phyloP scores from a whole-genome alignment of 1,284 basidiomycete genomes.

The Heterobasidion parviporum region DNA sequence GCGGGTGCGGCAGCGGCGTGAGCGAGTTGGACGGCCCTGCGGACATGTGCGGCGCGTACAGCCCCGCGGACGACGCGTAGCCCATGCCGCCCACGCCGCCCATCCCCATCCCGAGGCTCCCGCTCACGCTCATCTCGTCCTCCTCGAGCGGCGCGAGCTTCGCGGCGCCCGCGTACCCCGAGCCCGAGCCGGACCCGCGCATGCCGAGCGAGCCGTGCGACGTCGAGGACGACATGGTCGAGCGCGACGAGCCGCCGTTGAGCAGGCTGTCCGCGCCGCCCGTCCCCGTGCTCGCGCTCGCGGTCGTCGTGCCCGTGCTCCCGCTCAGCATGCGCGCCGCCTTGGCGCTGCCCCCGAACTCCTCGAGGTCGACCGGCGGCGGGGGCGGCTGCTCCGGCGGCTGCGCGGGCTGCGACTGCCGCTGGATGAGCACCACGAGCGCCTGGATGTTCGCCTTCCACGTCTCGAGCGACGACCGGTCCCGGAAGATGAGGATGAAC shows the following conservation, averaged over 20 bases:
- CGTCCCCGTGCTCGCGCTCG: conserved; percentile 35
- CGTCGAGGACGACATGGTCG: conserved; percentile 61
- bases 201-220: conserved; percentile 29
- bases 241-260: conserved; percentile 47
- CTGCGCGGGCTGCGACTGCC: neutral
- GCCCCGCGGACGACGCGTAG: conserved; percentile 28
- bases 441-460: conserved; percentile 79
- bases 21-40: conserved; percentile 71
- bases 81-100: conserved; percentile 11
- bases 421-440: conserved; percentile 48
- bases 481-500: conserved; percentile 92
- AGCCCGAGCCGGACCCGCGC: neutral
- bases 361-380: conserved; percentile 48
- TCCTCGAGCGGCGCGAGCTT: conserved; percentile 56
- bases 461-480: conserved; percentile 78
- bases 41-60: conserved; percentile 72
- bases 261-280: conserved; percentile 41
- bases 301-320: conserved; percentile 49
- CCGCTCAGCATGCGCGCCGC: conserved; percentile 73
- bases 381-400: conserved; percentile 21
- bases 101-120: neutral
- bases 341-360: conserved; percentile 69
- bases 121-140: conserved; percentile 40
- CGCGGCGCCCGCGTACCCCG: conserved; percentile 5
- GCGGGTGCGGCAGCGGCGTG: conserved; percentile 74